Percentiles rank a stretch among this genome's conserved stretches.
phyloP scores from a whole-genome alignment of 1,284 basidiomycete genomes.

The Mycena sp. region DNA sequence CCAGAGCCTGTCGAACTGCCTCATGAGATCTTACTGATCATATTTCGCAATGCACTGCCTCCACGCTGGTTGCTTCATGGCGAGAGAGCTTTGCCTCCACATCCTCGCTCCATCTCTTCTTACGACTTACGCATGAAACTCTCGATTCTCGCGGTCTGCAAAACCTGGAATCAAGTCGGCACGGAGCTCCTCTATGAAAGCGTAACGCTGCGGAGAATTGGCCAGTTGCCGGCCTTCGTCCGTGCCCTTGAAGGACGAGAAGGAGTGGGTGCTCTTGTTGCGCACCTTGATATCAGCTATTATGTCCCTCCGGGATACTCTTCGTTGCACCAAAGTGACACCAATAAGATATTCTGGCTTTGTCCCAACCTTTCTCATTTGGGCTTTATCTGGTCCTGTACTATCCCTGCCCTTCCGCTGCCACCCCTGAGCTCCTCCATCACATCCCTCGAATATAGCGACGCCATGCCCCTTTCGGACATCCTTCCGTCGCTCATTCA shows the following conservation, averaged over 20 bases:
- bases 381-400: neutral
- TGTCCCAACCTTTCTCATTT: slow-evolving; percentile 11
- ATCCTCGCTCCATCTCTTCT: neutral
- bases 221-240: slow-evolving; percentile 5
- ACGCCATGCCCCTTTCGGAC: neutral
- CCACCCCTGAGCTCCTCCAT: neutral
- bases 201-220: neutral
- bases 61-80: neutral
- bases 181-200: slow-evolving; percentile 8
- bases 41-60: neutral
- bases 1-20: neutral
- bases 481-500: neutral
- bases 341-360: neutral
- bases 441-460: slow-evolving; percentile 5
- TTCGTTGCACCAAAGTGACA: neutral
- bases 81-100: neutral
- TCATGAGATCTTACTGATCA: neutral
- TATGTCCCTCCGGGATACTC: slow-evolving; percentile 1
- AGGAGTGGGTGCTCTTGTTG: slow-evolving; percentile 2
- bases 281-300: neutral
- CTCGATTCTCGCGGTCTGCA: slow-evolving; percentile 7
- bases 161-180: slow-evolving; percentile 1
- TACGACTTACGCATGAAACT: slow-evolving; percentile 1
- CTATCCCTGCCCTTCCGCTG: neutral
- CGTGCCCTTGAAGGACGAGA: neutral